Base-by-base conservation (phyloP, 495 filamentous ascomycete species). In the Aspergillus funiculosus region DNA sequence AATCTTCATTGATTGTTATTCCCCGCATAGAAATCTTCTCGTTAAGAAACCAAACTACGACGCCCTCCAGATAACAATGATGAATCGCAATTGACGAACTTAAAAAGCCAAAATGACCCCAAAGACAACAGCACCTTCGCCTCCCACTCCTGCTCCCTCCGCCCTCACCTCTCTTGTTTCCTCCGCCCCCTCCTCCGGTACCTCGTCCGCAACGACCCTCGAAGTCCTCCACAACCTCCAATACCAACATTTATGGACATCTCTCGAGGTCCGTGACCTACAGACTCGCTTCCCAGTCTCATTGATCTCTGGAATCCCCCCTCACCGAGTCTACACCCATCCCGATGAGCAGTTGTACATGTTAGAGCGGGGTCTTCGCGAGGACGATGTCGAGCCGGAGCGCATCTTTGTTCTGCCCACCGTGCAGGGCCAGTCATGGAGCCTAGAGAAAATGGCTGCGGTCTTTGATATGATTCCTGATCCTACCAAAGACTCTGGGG, bases 331-430 rank as follows among this genome's bases (percentile, higher is more conserved):
- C 17, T 97, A 98, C 67, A 76, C 86, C 41, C 90, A 98, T 62
- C 92, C 92, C 5, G 92, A 96, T 62, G 87, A 94, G 64, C 89
- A 94, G 65, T 76, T 89, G 30, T 83, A 80, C 51, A 76, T 87
- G 61, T 66, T 94, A 43, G 81, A 86, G 62, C 60, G 51, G 10
- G 70, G 68, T 17, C 56, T 72, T 9, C 61, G 60, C 37, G 72
- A 74, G 14, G 61, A 71, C 41, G 70, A 76, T 36, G 60, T 75
- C 17, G 65, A 70, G 2, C 68, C 81, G 0, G 79, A 86, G 54
- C 64, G 78, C 38, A 83, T 95, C 59, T 96, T 90, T 80, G 85
- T 97, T 4, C 64, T 97, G n/a, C 89, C 94, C 2, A 80, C 81
- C 17, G 80, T 85, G 29, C 68, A 95, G 32, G 73, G 78, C 13